Conservation (phyloP, 768 basidiomycete genomes). For the Cubamyces sp. region DNA sequence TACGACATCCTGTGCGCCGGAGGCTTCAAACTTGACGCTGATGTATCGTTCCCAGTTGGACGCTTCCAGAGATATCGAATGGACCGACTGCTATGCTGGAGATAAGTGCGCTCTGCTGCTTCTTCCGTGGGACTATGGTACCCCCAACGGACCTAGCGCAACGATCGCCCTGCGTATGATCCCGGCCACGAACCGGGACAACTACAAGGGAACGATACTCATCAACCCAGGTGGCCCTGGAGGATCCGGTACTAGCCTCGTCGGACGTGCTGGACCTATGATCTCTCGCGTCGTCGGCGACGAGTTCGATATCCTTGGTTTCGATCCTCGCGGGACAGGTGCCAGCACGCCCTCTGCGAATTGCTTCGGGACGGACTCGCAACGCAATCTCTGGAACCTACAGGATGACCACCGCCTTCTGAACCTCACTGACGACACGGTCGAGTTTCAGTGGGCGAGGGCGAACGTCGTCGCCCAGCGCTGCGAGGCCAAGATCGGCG, state of each 20-base stretch:
- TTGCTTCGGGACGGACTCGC: constrained; percentile 21
- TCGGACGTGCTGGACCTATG: constrained; percentile 10
- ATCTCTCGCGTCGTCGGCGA: constrained; percentile 23
- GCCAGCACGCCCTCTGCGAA: constrained; percentile 26
- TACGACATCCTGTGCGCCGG: too few species aligned
- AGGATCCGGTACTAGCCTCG: constrained; percentile 17
- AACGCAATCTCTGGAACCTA: constrained; percentile 16
- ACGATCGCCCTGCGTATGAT: constrained; percentile 26
- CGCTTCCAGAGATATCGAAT: constrained; percentile 6
- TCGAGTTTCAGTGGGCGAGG: constrained; percentile 14
- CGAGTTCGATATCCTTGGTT: constrained; percentile 27
- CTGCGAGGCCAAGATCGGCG: constrained; percentile 25
- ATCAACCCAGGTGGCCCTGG: constrained; percentile 27
- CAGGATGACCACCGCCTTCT: constrained; percentile 16
- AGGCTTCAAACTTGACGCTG: too few species aligned
- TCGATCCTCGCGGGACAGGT: constrained; percentile 28
- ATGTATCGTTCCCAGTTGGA: not conserved
- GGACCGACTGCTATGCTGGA: constrained; percentile 22
- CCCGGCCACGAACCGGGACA: constrained; percentile 16
- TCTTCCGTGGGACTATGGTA: constrained; percentile 25
- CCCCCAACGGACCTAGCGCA: constrained; percentile 22
- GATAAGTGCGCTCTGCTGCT: constrained; percentile 24
- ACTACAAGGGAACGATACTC: constrained; percentile 22
- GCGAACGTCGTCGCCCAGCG: constrained; percentile 5
- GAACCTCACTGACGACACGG: constrained; percentile 18